These are phyloP conservation scores for Claviceps sp. DNA, from an alignment of 2,329 filamentous ascomycete genomes.

Conservation along the genomic window DNA sequence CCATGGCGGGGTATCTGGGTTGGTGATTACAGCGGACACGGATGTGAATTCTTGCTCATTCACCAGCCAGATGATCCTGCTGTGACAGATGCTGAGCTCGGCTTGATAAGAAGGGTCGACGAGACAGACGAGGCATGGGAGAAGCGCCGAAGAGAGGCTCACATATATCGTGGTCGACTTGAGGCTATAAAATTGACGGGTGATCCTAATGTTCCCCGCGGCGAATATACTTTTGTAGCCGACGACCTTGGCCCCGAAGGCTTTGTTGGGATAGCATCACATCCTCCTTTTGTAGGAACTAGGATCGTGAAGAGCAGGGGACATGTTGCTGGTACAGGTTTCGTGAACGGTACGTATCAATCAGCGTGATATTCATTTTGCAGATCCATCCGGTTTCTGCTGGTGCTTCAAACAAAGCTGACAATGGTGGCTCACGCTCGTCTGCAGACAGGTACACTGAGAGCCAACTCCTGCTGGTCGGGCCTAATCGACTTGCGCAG, in stretches of 20 bases:
- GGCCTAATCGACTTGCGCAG: slow-evolving; percentile 63
- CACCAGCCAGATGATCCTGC: slow-evolving; percentile 50
- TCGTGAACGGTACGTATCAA: slow-evolving; percentile 50
- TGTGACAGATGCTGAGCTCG: slow-evolving; percentile 24
- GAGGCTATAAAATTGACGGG: slow-evolving; percentile 86
- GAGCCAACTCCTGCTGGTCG: slow-evolving; percentile 66
- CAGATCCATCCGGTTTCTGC: too few species aligned
- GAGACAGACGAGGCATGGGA: slow-evolving; percentile 36
- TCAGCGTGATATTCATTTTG: neutral
- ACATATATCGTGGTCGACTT: slow-evolving; percentile 51
- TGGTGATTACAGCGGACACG: slow-evolving; percentile 78
- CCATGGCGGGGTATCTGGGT: slow-evolving; percentile 88
- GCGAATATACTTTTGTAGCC: slow-evolving; percentile 69
- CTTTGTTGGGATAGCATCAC: slow-evolving; percentile 48
- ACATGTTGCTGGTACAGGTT: slow-evolving; percentile 65
- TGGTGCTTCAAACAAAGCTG: neutral
- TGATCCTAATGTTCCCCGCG: slow-evolving; percentile 78
- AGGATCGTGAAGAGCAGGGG: slow-evolving; percentile 61
- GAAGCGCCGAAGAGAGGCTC: slow-evolving; percentile 29
- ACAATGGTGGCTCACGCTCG: neutral
- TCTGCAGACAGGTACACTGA: slow-evolving; percentile 56
- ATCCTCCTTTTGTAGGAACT: slow-evolving; percentile 58
- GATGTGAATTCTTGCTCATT: slow-evolving; percentile 76
- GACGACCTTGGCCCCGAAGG: slow-evolving; percentile 61
- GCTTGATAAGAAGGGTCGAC: slow-evolving; percentile 22